These are phyloP conservation scores for Incumbomyces lentus DNA, from an alignment of 2,329 filamentous ascomycete genomes.

Conservation along the genomic window DNA sequence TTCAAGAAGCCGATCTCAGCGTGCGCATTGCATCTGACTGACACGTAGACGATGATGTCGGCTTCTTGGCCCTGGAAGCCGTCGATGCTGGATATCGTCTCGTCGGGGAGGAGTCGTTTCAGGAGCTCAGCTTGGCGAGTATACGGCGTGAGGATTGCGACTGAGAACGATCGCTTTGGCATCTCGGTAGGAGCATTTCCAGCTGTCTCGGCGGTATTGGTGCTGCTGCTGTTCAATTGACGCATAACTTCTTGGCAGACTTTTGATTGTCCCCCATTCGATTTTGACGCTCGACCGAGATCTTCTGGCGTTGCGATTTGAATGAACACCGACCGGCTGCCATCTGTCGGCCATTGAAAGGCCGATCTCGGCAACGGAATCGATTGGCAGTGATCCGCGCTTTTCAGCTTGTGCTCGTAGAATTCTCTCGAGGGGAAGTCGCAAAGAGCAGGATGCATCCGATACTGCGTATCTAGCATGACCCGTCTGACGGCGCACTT, in stretches of 20 bases:
- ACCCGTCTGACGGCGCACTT: slow-evolving; percentile 20
- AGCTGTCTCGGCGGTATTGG: not conserved
- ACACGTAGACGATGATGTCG: slow-evolving; percentile 35
- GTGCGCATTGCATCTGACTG: slow-evolving; percentile 32
- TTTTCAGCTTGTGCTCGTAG: slow-evolving; percentile 29
- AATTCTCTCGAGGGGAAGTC: slow-evolving; percentile 33
- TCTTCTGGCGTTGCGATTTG: slow-evolving; percentile 30
- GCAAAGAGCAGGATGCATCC: slow-evolving; percentile 33
- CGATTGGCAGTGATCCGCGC: slow-evolving; percentile 15
- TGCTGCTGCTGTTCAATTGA: slow-evolving; percentile 19
- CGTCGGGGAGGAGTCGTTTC: slow-evolving; percentile 7
- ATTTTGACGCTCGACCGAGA: slow-evolving; percentile 30
- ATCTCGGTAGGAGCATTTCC: too few relatives aligned
- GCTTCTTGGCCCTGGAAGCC: slow-evolving; percentile 36
- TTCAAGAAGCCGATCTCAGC: slow-evolving; percentile 32
- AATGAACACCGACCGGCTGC: slow-evolving; percentile 24
- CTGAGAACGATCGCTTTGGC: slow-evolving; percentile 14
- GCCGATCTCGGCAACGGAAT: not conserved
- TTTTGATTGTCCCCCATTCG: slow-evolving; percentile 30
- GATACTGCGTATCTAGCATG: slow-evolving; percentile 38
- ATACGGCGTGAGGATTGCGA: slow-evolving; percentile 35
- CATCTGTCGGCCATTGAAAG: not conserved
- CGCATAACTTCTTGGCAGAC: slow-evolving; percentile 28
- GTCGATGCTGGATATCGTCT: slow-evolving; percentile 31
- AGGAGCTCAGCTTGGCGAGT: slow-evolving; percentile 28